Evolutionary conservation across 805 yeast genomes (phyloP).

Genomic region (Pichia heedii): DNA sequence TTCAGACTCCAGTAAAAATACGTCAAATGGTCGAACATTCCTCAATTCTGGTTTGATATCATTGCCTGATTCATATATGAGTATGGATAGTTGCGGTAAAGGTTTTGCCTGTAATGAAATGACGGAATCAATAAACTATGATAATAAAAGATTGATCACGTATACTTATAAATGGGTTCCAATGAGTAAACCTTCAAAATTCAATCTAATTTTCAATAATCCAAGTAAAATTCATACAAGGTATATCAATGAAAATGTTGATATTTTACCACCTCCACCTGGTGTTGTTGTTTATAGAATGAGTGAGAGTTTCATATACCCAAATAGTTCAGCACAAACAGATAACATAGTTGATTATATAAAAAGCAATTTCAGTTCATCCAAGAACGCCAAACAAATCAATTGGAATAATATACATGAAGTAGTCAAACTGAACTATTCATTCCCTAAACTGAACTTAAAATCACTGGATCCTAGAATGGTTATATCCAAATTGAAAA

Average conservation of each 20-base stretch:
- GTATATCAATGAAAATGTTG: conserved; percentile 43
- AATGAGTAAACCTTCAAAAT: conserved; percentile 26
- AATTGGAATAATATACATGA: conserved; percentile 45
- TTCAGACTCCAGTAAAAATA: background rate
- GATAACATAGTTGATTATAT: conserved; percentile 64
- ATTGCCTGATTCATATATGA: conserved; percentile 6
- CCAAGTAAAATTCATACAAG: conserved; percentile 23
- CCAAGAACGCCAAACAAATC: conserved; percentile 39
- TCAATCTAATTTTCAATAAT: conserved; percentile 1
- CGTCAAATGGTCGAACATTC: conserved; percentile 4
- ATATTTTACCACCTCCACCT: conserved; percentile 72
- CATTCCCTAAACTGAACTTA: background rate
- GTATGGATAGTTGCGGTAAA: conserved; percentile 21
- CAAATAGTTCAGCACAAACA: conserved; percentile 65
- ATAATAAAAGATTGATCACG: background rate
- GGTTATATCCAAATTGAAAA: background rate
- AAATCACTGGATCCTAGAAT: background rate
- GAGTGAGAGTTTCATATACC: conserved; percentile 69
- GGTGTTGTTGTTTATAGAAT: conserved; percentile 84
- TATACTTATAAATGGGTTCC: conserved; percentile 52
- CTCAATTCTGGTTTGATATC: conserved; percentile 7
- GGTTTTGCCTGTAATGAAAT: conserved; percentile 29
- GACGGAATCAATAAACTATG: background rate
- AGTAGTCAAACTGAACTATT: background rate
- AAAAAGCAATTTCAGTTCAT: conserved; percentile 51